A percentile compares a stretch with the other conserved stretches of the same genome.
Evolutionary conservation across 1,284 basidiomycete species (phyloP).

Genomic region (Leccinum griseonigrum): DNA sequence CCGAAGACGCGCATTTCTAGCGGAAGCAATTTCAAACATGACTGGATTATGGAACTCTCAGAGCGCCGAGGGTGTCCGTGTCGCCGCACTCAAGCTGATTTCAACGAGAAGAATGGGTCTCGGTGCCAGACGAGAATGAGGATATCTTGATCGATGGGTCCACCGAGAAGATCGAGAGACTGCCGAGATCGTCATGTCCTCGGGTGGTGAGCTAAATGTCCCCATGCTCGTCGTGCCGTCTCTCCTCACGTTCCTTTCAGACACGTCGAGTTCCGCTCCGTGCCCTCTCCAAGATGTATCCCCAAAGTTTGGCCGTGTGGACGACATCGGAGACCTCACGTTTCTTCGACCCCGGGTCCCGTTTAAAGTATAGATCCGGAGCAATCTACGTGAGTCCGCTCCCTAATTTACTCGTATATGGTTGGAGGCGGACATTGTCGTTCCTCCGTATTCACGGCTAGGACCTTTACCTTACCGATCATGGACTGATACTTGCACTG

Average conservation of each 20-base stretch:
- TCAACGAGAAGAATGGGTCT: slow-evolving; percentile 98
- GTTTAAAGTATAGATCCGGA: slow-evolving; percentile 87
- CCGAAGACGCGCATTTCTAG: too few species aligned
- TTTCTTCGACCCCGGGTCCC: slow-evolving; percentile 64
- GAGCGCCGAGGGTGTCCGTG: slow-evolving; percentile 68
- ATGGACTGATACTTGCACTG: slow-evolving; percentile 15
- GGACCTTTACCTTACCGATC: not conserved
- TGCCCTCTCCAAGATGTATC: slow-evolving; percentile 92
- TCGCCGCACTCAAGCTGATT: slow-evolving; percentile 87
- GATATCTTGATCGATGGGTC: slow-evolving; percentile 93
- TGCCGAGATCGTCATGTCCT: slow-evolving; percentile 77
- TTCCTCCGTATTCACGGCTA: not conserved
- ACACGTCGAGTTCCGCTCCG: slow-evolving; percentile 75
- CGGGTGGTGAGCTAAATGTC: slow-evolving; percentile 68
- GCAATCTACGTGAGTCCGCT: slow-evolving; percentile 85
- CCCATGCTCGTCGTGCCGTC: not conserved
- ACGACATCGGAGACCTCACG: slow-evolving; percentile 98
- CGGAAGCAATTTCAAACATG: slow-evolving; percentile 35
- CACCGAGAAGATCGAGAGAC: slow-evolving; percentile 78
- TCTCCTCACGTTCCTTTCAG: slow-evolving; percentile 37
- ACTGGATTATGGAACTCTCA: slow-evolving; percentile 54
- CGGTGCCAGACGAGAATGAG: slow-evolving; percentile 87
- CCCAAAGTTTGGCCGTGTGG: slow-evolving; percentile 96
- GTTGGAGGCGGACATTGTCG: not conserved
- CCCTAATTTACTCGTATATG: not conserved